Evolutionary conservation across 371 early-diverging fungal species (phyloP).

Genomic region (Saksenaea oblongispora): DNA sequence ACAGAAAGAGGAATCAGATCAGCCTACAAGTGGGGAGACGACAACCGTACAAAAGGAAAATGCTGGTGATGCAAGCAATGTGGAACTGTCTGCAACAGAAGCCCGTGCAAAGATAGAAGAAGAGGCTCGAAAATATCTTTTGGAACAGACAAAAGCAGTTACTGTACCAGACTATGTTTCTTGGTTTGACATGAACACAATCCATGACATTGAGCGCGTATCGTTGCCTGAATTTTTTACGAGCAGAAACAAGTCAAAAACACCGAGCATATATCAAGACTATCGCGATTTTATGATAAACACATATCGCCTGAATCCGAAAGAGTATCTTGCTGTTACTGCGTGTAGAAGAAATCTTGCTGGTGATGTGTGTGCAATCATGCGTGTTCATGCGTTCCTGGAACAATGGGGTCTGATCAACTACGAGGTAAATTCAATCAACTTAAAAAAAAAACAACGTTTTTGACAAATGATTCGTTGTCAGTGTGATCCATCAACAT

Average conservation of each 20-base stretch:
- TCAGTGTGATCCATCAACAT: constrained; percentile 87
- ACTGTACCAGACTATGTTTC: constrained; percentile 86
- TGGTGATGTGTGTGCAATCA: constrained; percentile 97
- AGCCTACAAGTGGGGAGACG: not conserved
- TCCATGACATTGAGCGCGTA: constrained; percentile 91
- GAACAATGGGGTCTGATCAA: constrained; percentile 99
- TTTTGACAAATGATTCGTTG: not conserved
- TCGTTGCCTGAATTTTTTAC: constrained; percentile 97
- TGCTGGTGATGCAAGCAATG: not conserved
- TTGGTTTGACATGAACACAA: constrained; percentile 88
- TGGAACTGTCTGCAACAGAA: constrained; percentile 4
- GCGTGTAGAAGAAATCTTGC: constrained; percentile 94
- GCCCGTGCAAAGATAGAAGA: constrained; percentile 55
- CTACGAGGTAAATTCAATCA: constrained; percentile 73
- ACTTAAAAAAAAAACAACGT: not conserved
- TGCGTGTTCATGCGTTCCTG: constrained; percentile 96
- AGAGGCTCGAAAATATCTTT: constrained; percentile 71
- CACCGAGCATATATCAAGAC: constrained; percentile 90
- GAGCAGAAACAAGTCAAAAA: constrained; percentile 87
- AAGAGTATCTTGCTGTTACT: constrained; percentile 95
- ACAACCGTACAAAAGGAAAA: not conserved
- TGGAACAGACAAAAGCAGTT: constrained; percentile 74
- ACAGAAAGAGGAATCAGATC: not conserved
- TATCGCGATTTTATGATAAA: constrained; percentile 98
- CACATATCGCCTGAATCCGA: constrained; percentile 92